Evolutionary conservation across 371 early-diverging fungal genomes (phyloP).

Genomic region (Saksenaea oblongispora): DNA sequence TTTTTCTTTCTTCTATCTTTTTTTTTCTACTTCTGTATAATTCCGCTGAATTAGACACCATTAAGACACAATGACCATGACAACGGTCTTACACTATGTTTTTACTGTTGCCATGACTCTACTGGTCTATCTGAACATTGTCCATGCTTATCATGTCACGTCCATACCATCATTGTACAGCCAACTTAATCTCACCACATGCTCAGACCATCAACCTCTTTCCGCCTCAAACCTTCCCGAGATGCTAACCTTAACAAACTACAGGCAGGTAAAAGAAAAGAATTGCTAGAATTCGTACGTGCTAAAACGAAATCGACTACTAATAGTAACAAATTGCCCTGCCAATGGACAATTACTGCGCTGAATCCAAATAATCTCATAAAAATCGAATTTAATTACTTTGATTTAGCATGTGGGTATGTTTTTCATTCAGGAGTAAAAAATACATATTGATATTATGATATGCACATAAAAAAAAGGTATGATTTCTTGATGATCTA

Average conservation of each 20-base stretch:
- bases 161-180: background rate
- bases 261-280: background rate
- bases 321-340: no score
- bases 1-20: background rate
- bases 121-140: background rate
- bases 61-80: background rate
- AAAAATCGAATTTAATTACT: no score
- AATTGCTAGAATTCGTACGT: background rate
- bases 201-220: background rate
- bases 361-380: no score
- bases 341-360: no score
- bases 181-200: background rate
- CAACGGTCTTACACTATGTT: background rate
- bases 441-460: no score
- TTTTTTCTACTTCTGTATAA: background rate
- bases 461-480: background rate
- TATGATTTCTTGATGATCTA: slow-evolving; percentile 14
- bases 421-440: background rate
- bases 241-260: background rate
- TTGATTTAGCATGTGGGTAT: background rate
- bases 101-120: background rate
- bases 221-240: background rate
- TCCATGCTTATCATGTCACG: background rate
- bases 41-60: background rate
- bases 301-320: background rate